These are phyloP conservation scores for Escovopsis sp. DNA, from an alignment of 2,329 filamentous ascomycete genomes.

Conservation along the genomic window DNA sequence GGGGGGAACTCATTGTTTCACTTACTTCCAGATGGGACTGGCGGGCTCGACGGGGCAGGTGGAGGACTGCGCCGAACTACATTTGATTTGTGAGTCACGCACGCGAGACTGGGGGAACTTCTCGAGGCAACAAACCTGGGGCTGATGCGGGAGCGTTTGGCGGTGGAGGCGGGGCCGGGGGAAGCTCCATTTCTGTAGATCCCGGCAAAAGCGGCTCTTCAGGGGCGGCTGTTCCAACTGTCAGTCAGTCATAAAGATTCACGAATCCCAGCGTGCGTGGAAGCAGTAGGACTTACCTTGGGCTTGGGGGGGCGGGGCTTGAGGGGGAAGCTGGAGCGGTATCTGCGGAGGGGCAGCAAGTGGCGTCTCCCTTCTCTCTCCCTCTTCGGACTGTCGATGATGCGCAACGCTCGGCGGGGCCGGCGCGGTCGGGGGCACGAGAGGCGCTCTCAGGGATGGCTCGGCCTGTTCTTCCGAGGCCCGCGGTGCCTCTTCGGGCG, in stretches of 20 bases:
- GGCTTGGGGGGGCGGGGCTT: slow-evolving; percentile 1
- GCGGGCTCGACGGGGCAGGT: slow-evolving; percentile 5
- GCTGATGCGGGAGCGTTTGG: slow-evolving; percentile 40
- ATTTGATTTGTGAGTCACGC: neutral
- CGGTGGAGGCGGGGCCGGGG: slow-evolving; percentile 31
- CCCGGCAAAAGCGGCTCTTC: slow-evolving; percentile 22
- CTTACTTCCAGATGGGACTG: slow-evolving; percentile 3
- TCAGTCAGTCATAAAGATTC: no score
- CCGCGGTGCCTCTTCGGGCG: slow-evolving; percentile 26
- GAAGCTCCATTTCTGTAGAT: slow-evolving; percentile 38
- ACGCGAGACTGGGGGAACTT: neutral
- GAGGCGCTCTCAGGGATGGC: slow-evolving; percentile 10
- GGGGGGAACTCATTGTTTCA: neutral
- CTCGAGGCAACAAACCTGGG: slow-evolving; percentile 38
- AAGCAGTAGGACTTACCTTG: slow-evolving; percentile 11
- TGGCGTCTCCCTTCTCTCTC: slow-evolving; percentile 20
- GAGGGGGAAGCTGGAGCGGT: neutral
- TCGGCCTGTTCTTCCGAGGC: slow-evolving; percentile 18
- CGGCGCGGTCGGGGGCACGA: slow-evolving; percentile 14
- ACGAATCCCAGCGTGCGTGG: slow-evolving; percentile 1
- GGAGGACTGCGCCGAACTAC: slow-evolving; percentile 4
- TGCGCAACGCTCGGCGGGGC: slow-evolving; percentile 12
- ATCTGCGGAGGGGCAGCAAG: slow-evolving; percentile 15
- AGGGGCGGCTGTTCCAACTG: no score
- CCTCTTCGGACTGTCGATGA: slow-evolving; percentile 17